A percentile compares a stretch with the other conserved stretches of the same genome.
Evolutionary conservation across 75 land plant genomes (phyloP).

Genomic region (Sequoia sempervirens): DNA sequence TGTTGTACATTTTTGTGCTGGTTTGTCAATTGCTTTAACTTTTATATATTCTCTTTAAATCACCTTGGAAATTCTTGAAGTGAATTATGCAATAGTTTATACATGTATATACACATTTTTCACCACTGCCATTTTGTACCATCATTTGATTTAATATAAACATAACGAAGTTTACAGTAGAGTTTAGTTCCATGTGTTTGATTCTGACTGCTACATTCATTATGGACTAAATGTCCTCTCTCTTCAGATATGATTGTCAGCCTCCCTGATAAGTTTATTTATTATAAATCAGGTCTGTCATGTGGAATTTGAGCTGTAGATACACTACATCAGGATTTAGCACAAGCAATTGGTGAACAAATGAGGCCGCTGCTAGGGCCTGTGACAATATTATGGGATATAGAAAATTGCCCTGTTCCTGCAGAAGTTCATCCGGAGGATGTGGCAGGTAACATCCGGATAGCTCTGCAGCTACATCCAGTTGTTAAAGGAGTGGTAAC

Average conservation of each 20-base stretch:
- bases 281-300: background rate
- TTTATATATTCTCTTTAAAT: background rate
- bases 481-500: constrained; percentile 65
- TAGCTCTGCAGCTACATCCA: constrained; percentile 81
- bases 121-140: background rate
- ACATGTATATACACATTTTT: background rate
- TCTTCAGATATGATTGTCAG: background rate
- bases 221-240: constrained; percentile 1
- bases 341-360: background rate
- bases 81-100: background rate
- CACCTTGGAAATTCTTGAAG: background rate
- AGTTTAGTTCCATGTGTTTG: background rate
- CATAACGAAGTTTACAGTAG: background rate
- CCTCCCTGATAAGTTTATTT: background rate
- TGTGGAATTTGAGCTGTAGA: background rate
- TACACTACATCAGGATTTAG: background rate
- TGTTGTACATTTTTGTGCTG: background rate
- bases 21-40: background rate
- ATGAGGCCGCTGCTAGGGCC: constrained; percentile 26
- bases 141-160: background rate
- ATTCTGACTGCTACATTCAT: background rate
- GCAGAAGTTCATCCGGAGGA: constrained; percentile 79
- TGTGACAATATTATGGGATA: constrained; percentile 87
- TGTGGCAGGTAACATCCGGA: constrained; percentile 83
- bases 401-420: constrained; percentile 91